phyloP scores from a whole-genome alignment of 176 grass and related monocot species.

The Melocanna baccifera region DNA sequence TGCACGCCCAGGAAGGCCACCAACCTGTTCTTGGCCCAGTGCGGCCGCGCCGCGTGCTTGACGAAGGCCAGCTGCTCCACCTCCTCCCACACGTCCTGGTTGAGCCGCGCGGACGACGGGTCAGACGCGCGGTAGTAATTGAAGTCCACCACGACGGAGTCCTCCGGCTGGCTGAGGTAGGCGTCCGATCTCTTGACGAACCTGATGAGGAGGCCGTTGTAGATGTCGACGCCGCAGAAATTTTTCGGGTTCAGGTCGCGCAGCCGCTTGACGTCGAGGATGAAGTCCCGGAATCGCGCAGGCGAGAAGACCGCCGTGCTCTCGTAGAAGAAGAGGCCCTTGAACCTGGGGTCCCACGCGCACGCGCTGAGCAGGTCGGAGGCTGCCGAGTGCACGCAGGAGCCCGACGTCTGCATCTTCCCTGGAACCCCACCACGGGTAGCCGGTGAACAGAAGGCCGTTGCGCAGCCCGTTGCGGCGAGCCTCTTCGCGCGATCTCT shows the following conservation, averaged over 20 bases:
- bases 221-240: slow-evolving; percentile 71
- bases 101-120: slow-evolving; percentile 42
- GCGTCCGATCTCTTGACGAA: slow-evolving; percentile 60
- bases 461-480: slow-evolving; percentile 50
- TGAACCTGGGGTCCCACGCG: slow-evolving; percentile 79
- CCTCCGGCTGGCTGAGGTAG: slow-evolving; percentile 64
- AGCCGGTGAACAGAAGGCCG: slow-evolving; percentile 47
- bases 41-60: slow-evolving; percentile 67
- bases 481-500: slow-evolving; percentile 59
- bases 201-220: slow-evolving; percentile 69
- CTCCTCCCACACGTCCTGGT: slow-evolving; percentile 84
- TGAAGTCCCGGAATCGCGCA: slow-evolving; percentile 56
- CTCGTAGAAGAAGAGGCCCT: slow-evolving; percentile 86
- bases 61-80: slow-evolving; percentile 90
- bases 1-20: slow-evolving; percentile 58
- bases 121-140: slow-evolving; percentile 79
- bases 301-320: slow-evolving; percentile 66
- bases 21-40: slow-evolving; percentile 84
- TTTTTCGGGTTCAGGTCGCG: slow-evolving; percentile 39
- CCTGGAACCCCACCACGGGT: slow-evolving; percentile 67
- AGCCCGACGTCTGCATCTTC: slow-evolving; percentile 74
- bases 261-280: slow-evolving; percentile 65
- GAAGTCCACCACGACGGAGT: slow-evolving; percentile 81
- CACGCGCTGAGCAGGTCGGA: slow-evolving; percentile 37
- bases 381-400: slow-evolving; percentile 46